A percentile compares a stretch with the other conserved stretches of the same genome.
Conservation (phyloP, 192 early-diverging fungal species). For the Thamnidium elegans region DNA sequence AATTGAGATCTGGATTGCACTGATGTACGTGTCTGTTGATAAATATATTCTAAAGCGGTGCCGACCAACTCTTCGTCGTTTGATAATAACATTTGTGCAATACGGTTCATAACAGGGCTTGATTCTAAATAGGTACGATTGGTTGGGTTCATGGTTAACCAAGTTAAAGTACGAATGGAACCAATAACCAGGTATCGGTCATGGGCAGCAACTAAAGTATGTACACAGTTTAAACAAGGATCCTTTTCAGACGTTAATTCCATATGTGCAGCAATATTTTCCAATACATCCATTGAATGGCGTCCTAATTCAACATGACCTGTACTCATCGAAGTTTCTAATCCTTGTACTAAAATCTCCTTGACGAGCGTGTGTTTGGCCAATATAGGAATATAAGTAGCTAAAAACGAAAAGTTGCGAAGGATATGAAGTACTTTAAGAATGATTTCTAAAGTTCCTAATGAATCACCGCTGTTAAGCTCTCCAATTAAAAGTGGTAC, state of each 20-base stretch:
- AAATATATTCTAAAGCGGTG: constrained; percentile 60
- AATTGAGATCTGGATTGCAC: background rate
- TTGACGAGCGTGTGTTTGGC: constrained; percentile 41
- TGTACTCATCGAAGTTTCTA: constrained; percentile 49
- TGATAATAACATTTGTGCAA: constrained; percentile 54
- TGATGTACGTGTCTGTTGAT: constrained; percentile 31
- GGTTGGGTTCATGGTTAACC: constrained; percentile 49
- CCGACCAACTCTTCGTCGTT: constrained; percentile 60
- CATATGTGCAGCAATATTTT: constrained; percentile 53
- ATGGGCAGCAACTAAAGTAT: constrained; percentile 42
- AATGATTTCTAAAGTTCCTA: constrained; percentile 15
- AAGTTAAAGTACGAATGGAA: constrained; percentile 50
- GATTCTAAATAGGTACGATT: constrained; percentile 4
- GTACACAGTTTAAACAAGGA: background rate
- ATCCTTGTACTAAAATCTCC: constrained; percentile 56
- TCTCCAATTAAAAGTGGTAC: background rate
- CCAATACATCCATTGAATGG: constrained; percentile 60
- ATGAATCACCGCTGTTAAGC: background rate
- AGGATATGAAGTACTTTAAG: constrained; percentile 68
- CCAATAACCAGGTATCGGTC: constrained; percentile 58
- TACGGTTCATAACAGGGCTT: constrained; percentile 40
- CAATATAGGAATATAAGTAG: constrained; percentile 48
- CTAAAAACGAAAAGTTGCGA: constrained; percentile 65
- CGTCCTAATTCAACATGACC: constrained; percentile 54
- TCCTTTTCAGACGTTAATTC: constrained; percentile 19